Base-by-base conservation (phyloP, 352 stramenopile species). In the Phytopythium sindhum region DNA sequence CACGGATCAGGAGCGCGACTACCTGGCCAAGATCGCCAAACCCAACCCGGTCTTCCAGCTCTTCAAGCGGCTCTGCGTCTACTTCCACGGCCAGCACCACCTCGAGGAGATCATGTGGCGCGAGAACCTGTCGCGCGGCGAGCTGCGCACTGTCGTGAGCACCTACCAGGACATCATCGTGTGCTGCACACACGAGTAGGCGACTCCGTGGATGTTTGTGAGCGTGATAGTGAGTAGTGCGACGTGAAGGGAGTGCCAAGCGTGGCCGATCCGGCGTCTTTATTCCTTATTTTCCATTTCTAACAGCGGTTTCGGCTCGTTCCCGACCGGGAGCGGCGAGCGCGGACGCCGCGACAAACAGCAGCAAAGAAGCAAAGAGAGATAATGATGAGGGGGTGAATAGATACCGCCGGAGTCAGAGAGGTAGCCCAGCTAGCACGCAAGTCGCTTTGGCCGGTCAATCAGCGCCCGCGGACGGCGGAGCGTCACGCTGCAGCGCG, bases 91-190 rank as follows among this genome's bases (percentile, higher is more conserved):
- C 42, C 81, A 96, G 50, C 79, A 95, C 57, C 88, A 96, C 61
- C 65, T 95, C 17, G 88, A 93, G 69, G 88, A 96, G 70, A 96
- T 96, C 60, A 96, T 96, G 88, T 96, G 88, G 88, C 74, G 88
- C 17, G 88, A 96, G 54, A 95, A 92, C 29, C 64, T 96, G 1
- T 90, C 82, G 2, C 80, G 88, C 4, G 87, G 78, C n/a, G 88
- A 93, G 48, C 63, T 96, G 21, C 81, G 84, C 28, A 90, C 80
- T 0, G 84, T 95, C 28, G 72, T 96, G 58, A 91, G 76, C 64
- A 91, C 83, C n/a, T 96, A 95, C 67, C 76, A 89, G 59, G 81
- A 92, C 44, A 93, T 93, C 53, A 85, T 94, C 33, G 86, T 93
- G 15, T 91, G 78, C 57, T 90, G 80, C 66, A 72, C 91, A 44